Base-by-base conservation (phyloP, 1,284 basidiomycete genomes). In the Puccinia novopanici region DNA sequence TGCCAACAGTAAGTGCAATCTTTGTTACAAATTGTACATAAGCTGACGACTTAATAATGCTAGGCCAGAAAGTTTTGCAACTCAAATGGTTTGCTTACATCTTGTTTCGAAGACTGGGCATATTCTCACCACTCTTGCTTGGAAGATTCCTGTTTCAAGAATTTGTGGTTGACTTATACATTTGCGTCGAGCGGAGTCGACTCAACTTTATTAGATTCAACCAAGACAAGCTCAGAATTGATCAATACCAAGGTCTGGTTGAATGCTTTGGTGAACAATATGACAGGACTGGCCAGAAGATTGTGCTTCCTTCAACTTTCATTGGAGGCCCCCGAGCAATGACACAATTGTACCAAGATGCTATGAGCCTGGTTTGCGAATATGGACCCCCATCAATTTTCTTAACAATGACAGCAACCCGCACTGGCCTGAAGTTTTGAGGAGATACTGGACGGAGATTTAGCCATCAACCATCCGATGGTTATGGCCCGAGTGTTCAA, bases 361-460 rank as follows among this genome's bases (percentile, higher is more conserved):
- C 85, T 0, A 82, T 87, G 5, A 85, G 85, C 0, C 83, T 87
- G 80, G 87, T 86, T 0, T 81, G 83, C 2, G 70, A 81, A 0
- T 82, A 73, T 52, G 86, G 86, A 0, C 81, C 75, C 10, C 86
- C 86, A 0, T 86, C 84, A 3, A 86, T 87, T 70, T 88, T 88
- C 82, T 82, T 87, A 74, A 88, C 86, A 0, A 84, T 87, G 84
- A 87, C 86, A 0, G 86, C 86, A 88, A 87, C 81, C 83, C 86
- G 0, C 82, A 86, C 0, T 88, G 87, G 72, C 24, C 24, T 3
- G 52, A 74, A 42, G 57, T 74, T 9, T n/a, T 61, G n/a, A 24
- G 15, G 8, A 10, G 30, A 37, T n/a, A 57, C 17, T 10, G 13
- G 22, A 22, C 24, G 74, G 74, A n/a, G 19, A 75, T 13, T 8